Base-by-base conservation (phyloP, 495 filamentous ascomycete species). In the Poronia punctata region DNA sequence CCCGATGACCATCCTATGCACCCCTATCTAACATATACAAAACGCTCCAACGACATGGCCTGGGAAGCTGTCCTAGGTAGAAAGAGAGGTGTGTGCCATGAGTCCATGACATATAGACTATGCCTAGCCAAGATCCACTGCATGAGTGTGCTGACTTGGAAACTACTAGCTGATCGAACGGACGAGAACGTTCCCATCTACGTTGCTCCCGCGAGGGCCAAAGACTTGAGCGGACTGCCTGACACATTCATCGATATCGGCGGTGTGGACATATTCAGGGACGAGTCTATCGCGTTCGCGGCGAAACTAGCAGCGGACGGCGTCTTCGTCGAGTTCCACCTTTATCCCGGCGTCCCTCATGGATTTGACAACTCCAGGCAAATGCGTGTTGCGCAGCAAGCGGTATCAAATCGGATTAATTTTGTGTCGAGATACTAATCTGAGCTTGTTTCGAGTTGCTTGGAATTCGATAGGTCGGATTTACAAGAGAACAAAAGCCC, bases 321-420 rank as follows among this genome's bases (percentile, higher is more conserved):
- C 17, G 63, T 68, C 3, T 45, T 56, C 3, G 61, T 67, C 1
- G 72, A 78, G 46, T 53, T 76, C 16, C 70, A 74, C 50, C 50
- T 76, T 21, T 76, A 69, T 51, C 57, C 65, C 0, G 74, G 73
- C 0, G 57, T 62, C 7, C 66, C 60, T 24, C 72, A 75, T 54
- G 66, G 54, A 0, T 76, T 67, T 45, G 68, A 74, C 21, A 12
- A 23, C 4, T 8, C 19, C 2, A 21, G 22, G n/a, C 18, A 35
- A 3, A 10, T 35, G 1, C 17, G 11, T 8, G 31, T 35, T 22
- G 30, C 22, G 7, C 16, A 36, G 30, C 24, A 17, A 12, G 25
- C 25, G 17, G 11, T 28, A 17, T 17, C 24, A 3, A 16, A 2
- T 14, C 17, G 36, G 14, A 27, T 21, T 4, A 35, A 27, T 14